Percentiles rank a stretch among this genome's conserved stretches.
These are phyloP conservation scores for Phytophthora kernoviae DNA, from an alignment of 352 stramenopile genomes.

Conservation along the genomic window DNA sequence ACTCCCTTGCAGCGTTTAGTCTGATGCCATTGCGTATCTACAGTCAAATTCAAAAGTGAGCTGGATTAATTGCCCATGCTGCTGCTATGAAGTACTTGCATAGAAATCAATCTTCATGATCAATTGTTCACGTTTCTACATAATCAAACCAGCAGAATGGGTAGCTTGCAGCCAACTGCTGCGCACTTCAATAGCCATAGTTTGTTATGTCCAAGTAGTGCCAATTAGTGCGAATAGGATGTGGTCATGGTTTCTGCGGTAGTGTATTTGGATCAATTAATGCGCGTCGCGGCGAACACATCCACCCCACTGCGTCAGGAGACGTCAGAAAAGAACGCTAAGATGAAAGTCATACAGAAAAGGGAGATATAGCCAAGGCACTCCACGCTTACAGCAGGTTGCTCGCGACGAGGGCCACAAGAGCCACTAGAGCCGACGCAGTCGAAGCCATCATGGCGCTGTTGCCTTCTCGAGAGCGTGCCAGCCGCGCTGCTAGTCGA, in stretches of 20 bases:
- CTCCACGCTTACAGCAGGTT: constrained; percentile 34
- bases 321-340: constrained; percentile 5
- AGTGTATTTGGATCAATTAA: constrained; percentile 19
- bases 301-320: neutral
- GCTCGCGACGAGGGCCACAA: constrained; percentile 27
- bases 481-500: constrained; percentile 15
- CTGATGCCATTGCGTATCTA: too few relatives aligned
- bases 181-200: too few relatives aligned
- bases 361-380: constrained; percentile 2
- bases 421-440: constrained; percentile 24
- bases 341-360: constrained; percentile 9
- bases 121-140: too few relatives aligned
- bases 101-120: too few relatives aligned
- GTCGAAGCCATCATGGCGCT: constrained; percentile 16
- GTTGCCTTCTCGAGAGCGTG: constrained; percentile 15
- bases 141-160: too few relatives aligned
- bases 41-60: too few relatives aligned
- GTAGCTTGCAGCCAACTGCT: too few relatives aligned
- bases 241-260: neutral
- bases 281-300: constrained; percentile 14
- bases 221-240: neutral
- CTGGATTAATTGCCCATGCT: too few relatives aligned
- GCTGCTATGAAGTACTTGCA: too few relatives aligned
- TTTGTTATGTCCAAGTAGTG: too few relatives aligned
- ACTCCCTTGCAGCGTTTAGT: too few relatives aligned